Evolutionary conservation across 2,329 filamentous ascomycete species (phyloP).

Genomic region (Penicillium rolfsii): DNA sequence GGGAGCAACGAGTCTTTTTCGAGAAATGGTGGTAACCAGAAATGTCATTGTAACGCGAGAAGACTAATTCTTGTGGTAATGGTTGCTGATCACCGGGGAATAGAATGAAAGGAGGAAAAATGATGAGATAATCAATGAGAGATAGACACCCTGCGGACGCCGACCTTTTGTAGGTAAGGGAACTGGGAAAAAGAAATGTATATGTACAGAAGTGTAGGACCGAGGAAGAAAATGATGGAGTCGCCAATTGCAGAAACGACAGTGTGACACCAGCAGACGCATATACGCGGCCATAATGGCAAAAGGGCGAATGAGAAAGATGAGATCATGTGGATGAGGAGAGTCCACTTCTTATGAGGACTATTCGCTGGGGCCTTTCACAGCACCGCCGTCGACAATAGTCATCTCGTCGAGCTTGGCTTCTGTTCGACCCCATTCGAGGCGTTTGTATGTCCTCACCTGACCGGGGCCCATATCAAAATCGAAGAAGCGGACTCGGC

Average conservation of each 20-base stretch:
- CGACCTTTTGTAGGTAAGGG: conserved; percentile 28
- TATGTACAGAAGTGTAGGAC: conserved; percentile 26
- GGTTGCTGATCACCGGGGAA: background rate
- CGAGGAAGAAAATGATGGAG: conserved; percentile 2
- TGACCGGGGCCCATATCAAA: conserved; percentile 88
- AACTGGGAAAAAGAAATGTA: conserved; percentile 16
- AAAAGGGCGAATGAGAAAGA: conserved; percentile 2
- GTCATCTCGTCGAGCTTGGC: conserved; percentile 62
- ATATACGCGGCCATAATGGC: background rate
- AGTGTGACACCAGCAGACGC: conserved; percentile 14
- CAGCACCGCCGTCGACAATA: conserved; percentile 62
- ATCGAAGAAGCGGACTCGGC: conserved; percentile 85
- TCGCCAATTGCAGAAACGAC: conserved; percentile 17
- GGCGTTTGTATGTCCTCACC: conserved; percentile 88
- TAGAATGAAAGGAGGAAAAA: conserved; percentile 14
- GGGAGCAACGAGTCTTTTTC: conserved; percentile 55
- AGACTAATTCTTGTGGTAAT: background rate
- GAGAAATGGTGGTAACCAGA: conserved; percentile 66
- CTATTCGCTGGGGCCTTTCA: conserved; percentile 42
- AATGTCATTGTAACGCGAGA: background rate
- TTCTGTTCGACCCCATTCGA: conserved; percentile 67
- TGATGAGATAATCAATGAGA: conserved; percentile 24
- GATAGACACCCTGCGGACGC: conserved; percentile 23
- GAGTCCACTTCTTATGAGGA: conserved; percentile 8
- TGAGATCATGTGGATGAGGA: background rate